phyloP scores from a whole-genome alignment of 495 filamentous ascomycete species.

The Xylaria flabelliformis region DNA sequence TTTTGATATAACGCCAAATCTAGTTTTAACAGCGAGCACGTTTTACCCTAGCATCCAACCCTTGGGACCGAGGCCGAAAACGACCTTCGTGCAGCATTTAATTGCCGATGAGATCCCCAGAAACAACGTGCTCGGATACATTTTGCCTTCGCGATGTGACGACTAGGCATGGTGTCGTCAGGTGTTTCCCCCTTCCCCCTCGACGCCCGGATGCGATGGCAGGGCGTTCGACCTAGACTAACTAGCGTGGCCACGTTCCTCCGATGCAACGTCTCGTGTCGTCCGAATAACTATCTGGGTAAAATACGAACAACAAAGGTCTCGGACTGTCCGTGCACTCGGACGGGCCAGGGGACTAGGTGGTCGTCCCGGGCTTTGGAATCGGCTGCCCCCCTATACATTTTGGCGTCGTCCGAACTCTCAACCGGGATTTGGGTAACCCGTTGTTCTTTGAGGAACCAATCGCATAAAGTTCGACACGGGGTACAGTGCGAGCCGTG shows the following conservation, averaged over 20 bases:
- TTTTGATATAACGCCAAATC: not conserved
- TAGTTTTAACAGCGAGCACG: not conserved
- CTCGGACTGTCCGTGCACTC: not conserved
- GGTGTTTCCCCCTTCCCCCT: not conserved
- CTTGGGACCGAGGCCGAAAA: not conserved
- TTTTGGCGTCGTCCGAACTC: constrained; percentile 8
- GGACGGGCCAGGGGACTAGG: not conserved
- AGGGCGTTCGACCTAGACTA: not conserved
- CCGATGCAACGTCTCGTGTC: constrained; percentile 8
- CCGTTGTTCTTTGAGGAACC: not conserved
- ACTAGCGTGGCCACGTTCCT: constrained; percentile 8
- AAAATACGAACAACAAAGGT: not conserved
- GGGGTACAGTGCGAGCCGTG: not conserved
- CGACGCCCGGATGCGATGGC: constrained; percentile 3
- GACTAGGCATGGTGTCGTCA: constrained; percentile 10
- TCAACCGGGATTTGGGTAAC: not conserved
- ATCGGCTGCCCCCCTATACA: not conserved
- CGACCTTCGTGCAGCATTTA: not conserved
- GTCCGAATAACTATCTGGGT: too few species aligned
- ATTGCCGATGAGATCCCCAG: not conserved
- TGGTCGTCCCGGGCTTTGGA: not conserved
- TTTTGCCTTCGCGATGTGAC: not conserved
- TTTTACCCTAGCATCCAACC: not conserved
- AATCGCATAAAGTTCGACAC: not conserved
- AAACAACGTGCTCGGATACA: not conserved